Conservation (phyloP, 2,329 filamentous ascomycete genomes). For the Aaosphaeria arxii region DNA sequence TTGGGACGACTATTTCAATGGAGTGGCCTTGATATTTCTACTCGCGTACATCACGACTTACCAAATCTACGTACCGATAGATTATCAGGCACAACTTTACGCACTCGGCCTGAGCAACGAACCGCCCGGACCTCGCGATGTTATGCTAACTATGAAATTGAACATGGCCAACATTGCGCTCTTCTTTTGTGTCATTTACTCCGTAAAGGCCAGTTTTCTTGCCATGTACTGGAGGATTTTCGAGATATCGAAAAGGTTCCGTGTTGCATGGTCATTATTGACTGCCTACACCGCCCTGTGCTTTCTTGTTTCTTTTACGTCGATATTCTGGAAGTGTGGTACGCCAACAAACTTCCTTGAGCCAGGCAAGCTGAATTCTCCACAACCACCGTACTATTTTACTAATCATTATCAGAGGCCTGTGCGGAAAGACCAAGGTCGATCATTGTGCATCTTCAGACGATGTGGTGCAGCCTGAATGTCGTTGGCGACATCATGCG, state of each 20-base stretch:
- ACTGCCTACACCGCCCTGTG: neutral
- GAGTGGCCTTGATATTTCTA: conserved; percentile 3
- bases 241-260: neutral
- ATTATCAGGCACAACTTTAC: conserved; percentile 6
- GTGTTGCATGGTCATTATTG: neutral
- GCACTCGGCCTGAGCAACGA: conserved; percentile 1
- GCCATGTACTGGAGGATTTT: conserved; percentile 2
- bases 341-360: neutral
- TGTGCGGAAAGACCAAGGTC: neutral
- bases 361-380: neutral
- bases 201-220: conserved; percentile 8
- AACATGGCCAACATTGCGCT: neutral
- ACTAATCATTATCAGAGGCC: neutral
- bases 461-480: neutral
- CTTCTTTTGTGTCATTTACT: conserved; percentile 5
- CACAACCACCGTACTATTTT: neutral
- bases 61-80: conserved; percentile 4
- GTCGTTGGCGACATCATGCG: neutral
- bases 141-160: neutral
- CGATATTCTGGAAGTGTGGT: neutral
- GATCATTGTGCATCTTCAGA: neutral
- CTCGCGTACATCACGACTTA: conserved; percentile 5
- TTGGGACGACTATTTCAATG: conserved; percentile 11
- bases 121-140: neutral
- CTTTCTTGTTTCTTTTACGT: neutral